Evolutionary conservation across 2,329 filamentous ascomycete species (phyloP).

Genomic region (Cladobotryum mycophilum): DNA sequence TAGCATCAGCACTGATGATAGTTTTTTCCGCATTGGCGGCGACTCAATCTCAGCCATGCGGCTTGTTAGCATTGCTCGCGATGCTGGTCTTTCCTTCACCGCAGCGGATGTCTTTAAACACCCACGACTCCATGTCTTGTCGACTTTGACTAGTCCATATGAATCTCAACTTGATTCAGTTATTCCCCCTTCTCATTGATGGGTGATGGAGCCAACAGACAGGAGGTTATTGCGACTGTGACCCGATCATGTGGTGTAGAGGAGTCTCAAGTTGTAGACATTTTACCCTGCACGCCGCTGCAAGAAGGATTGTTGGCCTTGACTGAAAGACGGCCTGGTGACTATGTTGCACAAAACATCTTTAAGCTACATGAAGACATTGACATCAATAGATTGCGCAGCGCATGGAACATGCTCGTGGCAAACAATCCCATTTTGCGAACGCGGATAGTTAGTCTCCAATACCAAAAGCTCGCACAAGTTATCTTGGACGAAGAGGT

Average conservation of each 20-base stretch:
- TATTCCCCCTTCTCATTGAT: too few relatives aligned
- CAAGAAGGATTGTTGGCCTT: constrained; percentile 33
- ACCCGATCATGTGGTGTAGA: constrained; percentile 26
- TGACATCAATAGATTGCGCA: constrained; percentile 13
- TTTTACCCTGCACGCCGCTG: constrained; percentile 27
- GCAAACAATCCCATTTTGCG: too few relatives aligned
- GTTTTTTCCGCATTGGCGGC: constrained; percentile 17
- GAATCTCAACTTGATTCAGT: too few relatives aligned
- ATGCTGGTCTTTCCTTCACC: too few relatives aligned
- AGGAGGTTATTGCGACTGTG: not conserved
- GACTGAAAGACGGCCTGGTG: constrained; percentile 17
- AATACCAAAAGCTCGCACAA: too few relatives aligned
- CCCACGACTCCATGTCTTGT: too few relatives aligned
- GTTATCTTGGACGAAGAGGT: too few relatives aligned
- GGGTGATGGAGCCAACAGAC: too few relatives aligned
- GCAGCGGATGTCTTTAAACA: too few relatives aligned
- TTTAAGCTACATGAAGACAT: constrained; percentile 7
- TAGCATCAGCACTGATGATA: constrained; percentile 14
- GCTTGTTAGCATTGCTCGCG: constrained; percentile 4
- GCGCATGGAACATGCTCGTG: constrained; percentile 10
- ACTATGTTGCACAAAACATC: constrained; percentile 15
- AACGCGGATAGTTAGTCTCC: too few relatives aligned
- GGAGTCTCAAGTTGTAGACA: too few relatives aligned
- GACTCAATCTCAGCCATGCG: constrained; percentile 18
- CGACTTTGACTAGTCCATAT: too few relatives aligned